Evolutionary conservation across 164 flowering plant genomes (phyloP), one percentile per base, ranked within the genome.

Genomic region (Macadamia integrifolia): DNA sequence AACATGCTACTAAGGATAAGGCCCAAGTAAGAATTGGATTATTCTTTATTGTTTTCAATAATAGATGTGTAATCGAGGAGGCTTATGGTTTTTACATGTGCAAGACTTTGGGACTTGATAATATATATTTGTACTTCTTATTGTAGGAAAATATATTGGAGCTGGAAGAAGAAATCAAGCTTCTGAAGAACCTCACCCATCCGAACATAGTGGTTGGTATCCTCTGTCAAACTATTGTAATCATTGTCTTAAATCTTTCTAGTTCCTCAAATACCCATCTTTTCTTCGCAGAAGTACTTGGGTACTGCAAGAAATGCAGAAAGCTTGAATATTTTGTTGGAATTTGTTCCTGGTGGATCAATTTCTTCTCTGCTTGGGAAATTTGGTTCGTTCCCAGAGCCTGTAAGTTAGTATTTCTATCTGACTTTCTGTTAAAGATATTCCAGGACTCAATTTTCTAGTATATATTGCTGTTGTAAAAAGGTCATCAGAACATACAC

Each of bases 331-430:
- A 84, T 84, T 68, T 65, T 84, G 55, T 69, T 84, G 64, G 87
- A 84, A 68, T 84, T 84, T 79, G 85, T 84, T 49, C 84, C 87
- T 53, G 87, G 87, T 58, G 87, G 87, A 70, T 82, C 87, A 11
- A 84, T 84, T 64, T 78, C 87, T 8, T 84, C 87, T n/a, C 84
- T 84, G 64, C 64, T 84, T 71, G 85, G 82, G 55, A 84, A 84
- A 74, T 82, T 84, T 62, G 87, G 87, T 13, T 60, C 62, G 11
- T 60, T 60, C 43, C 62, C 62, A 6, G 62, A 60, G 62, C 9
- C 62, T 60, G 43, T 60, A 60, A 31, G 43, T 60, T 60, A 30
- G 9, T 60, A 3, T 60, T 30, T 9, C 18, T 60, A 43, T 30
- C 14, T 53, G 57, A 14, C 13, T 53, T 53, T 11, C 57, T 46